These are phyloP conservation scores for Hygrophoropsis aurantiaca DNA, from an alignment of 768 basidiomycete genomes.

Conservation along the genomic window DNA sequence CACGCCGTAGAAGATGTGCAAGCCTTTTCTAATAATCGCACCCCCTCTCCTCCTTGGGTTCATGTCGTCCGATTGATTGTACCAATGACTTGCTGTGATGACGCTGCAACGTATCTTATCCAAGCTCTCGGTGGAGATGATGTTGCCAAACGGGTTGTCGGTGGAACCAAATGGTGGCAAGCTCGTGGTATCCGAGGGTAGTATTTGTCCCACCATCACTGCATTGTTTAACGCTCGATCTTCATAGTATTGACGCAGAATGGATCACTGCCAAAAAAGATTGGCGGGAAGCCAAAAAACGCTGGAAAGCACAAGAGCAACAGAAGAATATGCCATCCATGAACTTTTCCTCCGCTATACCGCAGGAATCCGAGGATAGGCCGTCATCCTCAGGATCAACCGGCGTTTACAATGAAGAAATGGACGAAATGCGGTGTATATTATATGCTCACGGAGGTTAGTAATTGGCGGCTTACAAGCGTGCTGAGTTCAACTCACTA, in stretches of 20 bases:
- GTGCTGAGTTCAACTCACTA: conserved; percentile 10
- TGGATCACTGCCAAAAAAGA: conserved; percentile 89
- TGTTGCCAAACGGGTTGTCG: conserved; percentile 65
- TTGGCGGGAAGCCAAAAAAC: conserved; percentile 66
- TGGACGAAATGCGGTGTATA: conserved; percentile 85
- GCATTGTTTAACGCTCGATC: conserved; percentile 13
- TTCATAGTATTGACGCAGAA: conserved; percentile 71
- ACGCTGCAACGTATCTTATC: conserved; percentile 72
- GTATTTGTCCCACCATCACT: conserved; percentile 27
- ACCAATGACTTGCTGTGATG: conserved; percentile 73
- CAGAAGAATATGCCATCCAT: conserved; percentile 17
- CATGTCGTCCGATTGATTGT: conserved; percentile 70
- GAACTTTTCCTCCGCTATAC: conserved; percentile 1
- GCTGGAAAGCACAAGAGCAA: conserved; percentile 47
- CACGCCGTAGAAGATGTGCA: conserved; percentile 84
- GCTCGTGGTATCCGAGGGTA: conserved; percentile 83
- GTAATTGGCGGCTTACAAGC: conserved; percentile 4
- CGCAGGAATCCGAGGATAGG: conserved; percentile 15
- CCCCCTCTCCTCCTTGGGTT: conserved; percentile 83
- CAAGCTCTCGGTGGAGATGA: conserved; percentile 84
- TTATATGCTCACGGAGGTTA: conserved; percentile 78
- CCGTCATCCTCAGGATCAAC: conserved; percentile 28
- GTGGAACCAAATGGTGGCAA: conserved; percentile 98
- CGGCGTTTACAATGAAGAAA: conserved; percentile 60
- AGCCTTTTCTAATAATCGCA: conserved; percentile 77